Conservation (phyloP, 805 yeast genomes). For the Kodamaea lidongshanica region DNA sequence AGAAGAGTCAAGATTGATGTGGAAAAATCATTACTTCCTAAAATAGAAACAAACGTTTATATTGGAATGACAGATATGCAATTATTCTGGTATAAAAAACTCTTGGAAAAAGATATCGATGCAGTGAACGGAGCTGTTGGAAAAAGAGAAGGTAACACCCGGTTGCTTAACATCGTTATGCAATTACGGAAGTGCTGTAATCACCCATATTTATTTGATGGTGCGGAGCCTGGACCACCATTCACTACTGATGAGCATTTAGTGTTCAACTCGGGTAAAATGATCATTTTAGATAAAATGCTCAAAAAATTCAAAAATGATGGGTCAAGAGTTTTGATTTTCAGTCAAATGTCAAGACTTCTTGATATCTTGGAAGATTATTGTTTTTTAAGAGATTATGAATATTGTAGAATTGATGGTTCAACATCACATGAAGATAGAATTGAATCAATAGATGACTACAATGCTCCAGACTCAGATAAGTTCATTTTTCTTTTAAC, state of each 20-base stretch:
- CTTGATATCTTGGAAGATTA: conserved; percentile 90
- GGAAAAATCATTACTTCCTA: conserved; percentile 83
- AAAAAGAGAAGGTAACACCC: conserved; percentile 85
- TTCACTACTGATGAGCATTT: conserved; percentile 93
- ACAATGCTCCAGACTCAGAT: conserved; percentile 72
- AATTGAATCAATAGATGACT: conserved; percentile 86
- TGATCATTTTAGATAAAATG: conserved; percentile 81
- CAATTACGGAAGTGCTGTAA: conserved; percentile 94
- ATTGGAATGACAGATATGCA: conserved; percentile 97
- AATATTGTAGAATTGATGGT: conserved; percentile 91
- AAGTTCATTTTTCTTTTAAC: conserved; percentile 83
- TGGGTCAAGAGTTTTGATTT: conserved; percentile 87
- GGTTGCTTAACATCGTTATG: conserved; percentile 91
- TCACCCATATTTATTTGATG: conserved; percentile 94
- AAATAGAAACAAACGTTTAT: conserved; percentile 82
- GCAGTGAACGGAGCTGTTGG: conserved; percentile 97
- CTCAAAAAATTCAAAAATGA: conserved; percentile 61
- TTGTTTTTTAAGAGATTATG: conserved; percentile 74
- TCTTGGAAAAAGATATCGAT: conserved; percentile 87
- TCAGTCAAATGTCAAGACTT: conserved; percentile 89
- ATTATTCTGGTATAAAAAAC: conserved; percentile 79
- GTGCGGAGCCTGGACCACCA: conserved; percentile 99
- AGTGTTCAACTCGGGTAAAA: conserved; percentile 83
- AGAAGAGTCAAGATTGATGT: conserved; percentile 92
- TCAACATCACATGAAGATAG: conserved; percentile 90